Conservation (phyloP, 345 rosid species). For the thale cress (Arabidopsis thaliana) region DNA sequence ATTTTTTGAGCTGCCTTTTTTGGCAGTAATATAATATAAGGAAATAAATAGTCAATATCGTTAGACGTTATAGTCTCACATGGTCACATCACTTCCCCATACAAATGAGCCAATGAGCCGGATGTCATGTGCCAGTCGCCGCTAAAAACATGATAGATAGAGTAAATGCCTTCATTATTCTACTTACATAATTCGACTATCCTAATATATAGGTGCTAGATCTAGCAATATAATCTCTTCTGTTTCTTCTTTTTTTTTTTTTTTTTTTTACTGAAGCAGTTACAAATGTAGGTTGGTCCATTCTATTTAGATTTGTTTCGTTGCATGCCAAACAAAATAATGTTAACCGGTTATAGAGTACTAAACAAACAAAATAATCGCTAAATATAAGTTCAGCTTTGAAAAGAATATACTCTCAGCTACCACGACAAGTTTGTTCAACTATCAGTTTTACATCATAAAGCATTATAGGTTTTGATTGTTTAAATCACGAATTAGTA, state of each 20-base stretch:
- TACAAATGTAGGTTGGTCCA: conserved; percentile 14
- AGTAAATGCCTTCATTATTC: conserved; percentile 29
- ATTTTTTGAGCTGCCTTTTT: neutral
- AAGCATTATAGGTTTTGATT: neutral
- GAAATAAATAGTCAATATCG: neutral
- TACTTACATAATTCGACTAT: conserved; percentile 4
- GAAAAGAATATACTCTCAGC: neutral
- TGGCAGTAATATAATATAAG: neutral
- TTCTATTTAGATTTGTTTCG: conserved; percentile 5
- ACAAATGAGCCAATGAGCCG: conserved; percentile 4
- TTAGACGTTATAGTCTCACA: conserved; percentile 14
- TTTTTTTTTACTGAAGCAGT: neutral
- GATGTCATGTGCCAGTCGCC: conserved; percentile 23
- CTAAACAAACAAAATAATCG: neutral
- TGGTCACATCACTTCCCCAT: conserved; percentile 34
- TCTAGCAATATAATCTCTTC: conserved; percentile 2
- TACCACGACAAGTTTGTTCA: conserved; percentile 18
- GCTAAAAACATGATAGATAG: neutral
- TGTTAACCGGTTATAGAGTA: neutral
- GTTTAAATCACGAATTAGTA: neutral
- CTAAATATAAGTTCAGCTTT: neutral
- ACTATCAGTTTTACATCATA: neutral
- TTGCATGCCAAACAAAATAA: neutral
- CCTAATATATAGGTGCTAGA: neutral
- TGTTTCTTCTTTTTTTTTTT: neutral